Evolutionary conservation across 805 yeast species (phyloP), one percentile per base, ranked within the genome.

Genomic region (Metschnikowia vanudenii): DNA sequence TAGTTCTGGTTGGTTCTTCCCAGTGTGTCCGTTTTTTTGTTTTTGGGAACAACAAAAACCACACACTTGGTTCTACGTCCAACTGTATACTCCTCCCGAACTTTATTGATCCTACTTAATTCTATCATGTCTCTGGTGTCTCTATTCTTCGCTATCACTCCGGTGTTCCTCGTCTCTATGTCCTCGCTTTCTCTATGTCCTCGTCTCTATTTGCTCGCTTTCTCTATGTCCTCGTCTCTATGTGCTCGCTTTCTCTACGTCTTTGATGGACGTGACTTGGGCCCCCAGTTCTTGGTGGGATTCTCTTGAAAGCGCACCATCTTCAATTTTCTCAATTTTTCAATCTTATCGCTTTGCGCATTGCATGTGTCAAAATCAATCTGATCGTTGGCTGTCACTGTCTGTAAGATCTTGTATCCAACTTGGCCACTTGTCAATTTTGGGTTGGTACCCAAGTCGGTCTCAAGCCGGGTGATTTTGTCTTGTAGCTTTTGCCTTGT

Each of bases 241-340:
- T 7, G 4, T 20, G 4, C 24, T 20, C 7, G 7, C 4, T 20
- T 20, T 20, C 24, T 20, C 24, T 22, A 45, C 48, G 52, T 50
- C 33, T 47, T 50, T 18, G 51, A 36, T 2, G 96, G 95, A 59
- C 85, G 82, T 3, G 96, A 81, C 69, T 86, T 88, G 31, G 98
- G 99, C 1, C 99, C 99, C 99, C 99, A 94, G 63, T 88, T 84
- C 62, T 87, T 88, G 1, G 89, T 79, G 13, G 99, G 99, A 60
- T 91, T 92, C 60, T 83, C 90, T 63, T 91, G 99, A 66, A 78
- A 92, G 57, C 97, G 76, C 12, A 89, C 89, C 61, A 92, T 80
- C 66, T 89, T 89, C 48, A 88, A 75, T 52, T 79, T 82, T 58
- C 97, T 76, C 44, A 88, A 69, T 45, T 67, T 71, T 55, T 80